Base-by-base conservation (phyloP, 2,329 filamentous ascomycete genomes). In the Fusarium temperatum region DNA sequence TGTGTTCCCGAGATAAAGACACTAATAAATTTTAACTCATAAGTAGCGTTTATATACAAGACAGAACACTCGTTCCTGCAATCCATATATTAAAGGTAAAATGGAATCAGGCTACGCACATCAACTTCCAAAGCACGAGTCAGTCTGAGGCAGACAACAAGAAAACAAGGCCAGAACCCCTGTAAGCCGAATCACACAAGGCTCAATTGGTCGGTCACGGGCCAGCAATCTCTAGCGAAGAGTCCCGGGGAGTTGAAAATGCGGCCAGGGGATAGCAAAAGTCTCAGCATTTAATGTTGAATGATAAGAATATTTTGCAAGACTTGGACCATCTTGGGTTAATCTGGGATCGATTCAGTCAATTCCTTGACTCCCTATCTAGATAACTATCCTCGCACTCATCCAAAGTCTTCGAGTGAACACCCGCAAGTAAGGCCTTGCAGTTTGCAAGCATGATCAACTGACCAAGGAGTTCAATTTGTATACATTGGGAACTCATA, bases 1-100 rank as follows among this genome's bases (percentile, higher is more conserved):
- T 68, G 63, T 24, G 22, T 68, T 54, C 35, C 65, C 63, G 65
- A 64, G 50, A 50, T 54, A 47, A 41, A 14, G n/a, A 24, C 22
- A 35, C 45, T 26, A 24, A 59, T n/a, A 65, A 28, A 17, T 45
- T 26, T 26, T 36, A 38, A 35, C 48, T 35, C 22, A 24, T 35
- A 13, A 22, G 26, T 55, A 39, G 14, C 35, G 35, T 28, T 55
- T 22, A 26, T 18, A 22, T 41, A 28, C 26, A 18, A n/a, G 35
- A n/a, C 35, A 41, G 11, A 55, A 30, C 10, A 55, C 24, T 55
- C 35, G 11, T 54, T 39, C 35, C 8, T 38, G 10, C 24, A 55
- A 28, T 41, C 20, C 35, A 28, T 30, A 17, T 41, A n/a, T 17
- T 2, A 51, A n/a, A 55, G 11, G 14, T 10, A 41, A 48, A 53